Base-by-base conservation (phyloP, 768 basidiomycete genomes). In the Collybia sordida region DNA sequence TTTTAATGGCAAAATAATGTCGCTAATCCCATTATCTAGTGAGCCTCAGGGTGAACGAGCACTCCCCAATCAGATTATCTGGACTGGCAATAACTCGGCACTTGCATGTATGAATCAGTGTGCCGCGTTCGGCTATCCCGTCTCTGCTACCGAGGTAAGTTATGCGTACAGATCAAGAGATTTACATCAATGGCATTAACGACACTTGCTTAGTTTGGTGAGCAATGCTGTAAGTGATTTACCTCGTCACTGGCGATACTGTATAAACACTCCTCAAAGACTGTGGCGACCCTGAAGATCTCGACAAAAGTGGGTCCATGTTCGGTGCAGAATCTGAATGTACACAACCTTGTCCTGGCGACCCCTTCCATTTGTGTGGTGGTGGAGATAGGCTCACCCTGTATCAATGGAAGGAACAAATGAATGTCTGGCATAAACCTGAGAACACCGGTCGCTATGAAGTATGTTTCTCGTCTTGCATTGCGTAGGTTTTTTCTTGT, bases 351-450 rank as follows among this genome's bases (percentile, higher is more conserved):
- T 90, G 89, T 64, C 76, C 86, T 17, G 89, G 87, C 0, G 87
- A 90, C 59, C 82, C 86, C 0, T 61, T 76, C 14, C 83, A 88
- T 57, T 62, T 86, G 0, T 90, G 89, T 59, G 89, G 89, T 40
- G 80, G 77, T 25, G 75, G 73, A 0, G 65, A 71, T 21, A 74
- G 80, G 21, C 63, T 90, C 18, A 71, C 71, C 27, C 77, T 78
- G 23, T 88, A 82, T 54, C 73, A 72, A 46, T 80, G 79, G 75
- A 74, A 73, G 34, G 80, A 75, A 2, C 64, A 67, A 0, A 57
- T 88, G 54, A 73, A 83, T 45, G 69, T 74, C 19, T 91, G 88
- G 90, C 66, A 85, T 44, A 83, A 71, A 0, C 89, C 89, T 0
- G 63, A 54, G 4, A 82, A 82, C 53, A 89, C 68, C 28, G 90